These are phyloP conservation scores for Chaetomium globosum DNA, from an alignment of 2,329 filamentous ascomycete species.

Conservation along the genomic window DNA sequence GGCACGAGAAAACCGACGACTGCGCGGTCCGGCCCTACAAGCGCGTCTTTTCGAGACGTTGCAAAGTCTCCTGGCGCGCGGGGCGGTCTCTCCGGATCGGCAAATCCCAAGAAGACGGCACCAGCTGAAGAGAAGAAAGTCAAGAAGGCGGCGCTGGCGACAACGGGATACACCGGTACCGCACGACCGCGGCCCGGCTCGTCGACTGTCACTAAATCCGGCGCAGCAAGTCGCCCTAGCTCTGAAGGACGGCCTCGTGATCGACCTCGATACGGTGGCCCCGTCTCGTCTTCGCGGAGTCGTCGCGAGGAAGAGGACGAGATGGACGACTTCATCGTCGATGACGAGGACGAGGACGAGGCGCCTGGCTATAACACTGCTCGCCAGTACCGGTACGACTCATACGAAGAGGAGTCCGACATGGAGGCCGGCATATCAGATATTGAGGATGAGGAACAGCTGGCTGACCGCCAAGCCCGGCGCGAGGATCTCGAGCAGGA, in stretches of 20 bases:
- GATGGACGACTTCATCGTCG: slow-evolving; percentile 64
- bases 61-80: slow-evolving; percentile 32
- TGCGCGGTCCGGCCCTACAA: slow-evolving; percentile 16
- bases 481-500: slow-evolving; percentile 69
- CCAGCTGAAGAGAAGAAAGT: slow-evolving; percentile 57
- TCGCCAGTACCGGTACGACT: slow-evolving; percentile 52
- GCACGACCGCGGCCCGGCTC: slow-evolving; percentile 59
- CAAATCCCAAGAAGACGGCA: slow-evolving; percentile 33
- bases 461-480: slow-evolving; percentile 63
- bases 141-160: slow-evolving; percentile 64
- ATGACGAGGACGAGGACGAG: slow-evolving; percentile 61
- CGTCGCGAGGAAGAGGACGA: slow-evolving; percentile 62
- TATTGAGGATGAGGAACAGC: slow-evolving; percentile 70
- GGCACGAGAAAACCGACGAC: slow-evolving; percentile 25
- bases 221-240: slow-evolving; percentile 26
- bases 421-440: slow-evolving; percentile 79
- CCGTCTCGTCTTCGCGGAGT: slow-evolving; percentile 41
- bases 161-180: slow-evolving; percentile 67
- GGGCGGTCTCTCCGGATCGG: slow-evolving; percentile 10
- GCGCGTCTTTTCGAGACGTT: slow-evolving; percentile 29
- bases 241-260: slow-evolving; percentile 30
- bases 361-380: slow-evolving; percentile 39
- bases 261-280: slow-evolving; percentile 39
- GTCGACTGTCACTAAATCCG: slow-evolving; percentile 38
- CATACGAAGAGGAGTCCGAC: slow-evolving; percentile 69